Conservation (phyloP, 768 basidiomycete species). For the Cyathus striatus region DNA sequence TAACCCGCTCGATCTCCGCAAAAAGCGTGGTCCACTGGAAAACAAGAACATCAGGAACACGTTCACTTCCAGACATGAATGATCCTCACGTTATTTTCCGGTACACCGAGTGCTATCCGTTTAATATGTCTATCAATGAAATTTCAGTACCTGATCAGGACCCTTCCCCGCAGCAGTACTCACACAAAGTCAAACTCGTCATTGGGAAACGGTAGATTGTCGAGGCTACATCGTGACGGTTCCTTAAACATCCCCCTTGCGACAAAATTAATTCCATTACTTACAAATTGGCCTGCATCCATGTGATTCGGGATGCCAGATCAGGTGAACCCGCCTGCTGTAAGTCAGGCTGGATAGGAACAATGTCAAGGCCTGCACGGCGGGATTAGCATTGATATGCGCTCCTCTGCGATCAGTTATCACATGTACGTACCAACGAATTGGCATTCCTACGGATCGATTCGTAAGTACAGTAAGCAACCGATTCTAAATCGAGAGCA, state of each 20-base stretch:
- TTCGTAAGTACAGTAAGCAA: constrained; percentile 6
- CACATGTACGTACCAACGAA: constrained; percentile 47
- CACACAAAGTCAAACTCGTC: constrained; percentile 79
- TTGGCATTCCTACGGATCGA: constrained; percentile 37
- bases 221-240: constrained; percentile 38
- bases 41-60: neutral
- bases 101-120: constrained; percentile 68
- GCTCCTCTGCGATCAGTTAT: neutral
- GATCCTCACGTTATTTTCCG: constrained; percentile 59
- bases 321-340: constrained; percentile 50
- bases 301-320: constrained; percentile 56
- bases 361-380: constrained; percentile 57
- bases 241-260: constrained; percentile 1
- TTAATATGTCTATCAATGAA: constrained; percentile 52
- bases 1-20: constrained; percentile 65
- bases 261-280: constrained; percentile 12
- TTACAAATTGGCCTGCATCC: constrained; percentile 73
- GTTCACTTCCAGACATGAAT: neutral
- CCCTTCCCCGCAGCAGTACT: constrained; percentile 19
- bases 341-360: constrained; percentile 70
- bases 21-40: constrained; percentile 62
- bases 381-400: neutral
- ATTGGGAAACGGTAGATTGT: constrained; percentile 62
- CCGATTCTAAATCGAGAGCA: constrained; percentile 18
- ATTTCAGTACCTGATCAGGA: neutral